Conservation (phyloP, 352 stramenopile genomes). For the Thalassiosira mediterranea region DNA sequence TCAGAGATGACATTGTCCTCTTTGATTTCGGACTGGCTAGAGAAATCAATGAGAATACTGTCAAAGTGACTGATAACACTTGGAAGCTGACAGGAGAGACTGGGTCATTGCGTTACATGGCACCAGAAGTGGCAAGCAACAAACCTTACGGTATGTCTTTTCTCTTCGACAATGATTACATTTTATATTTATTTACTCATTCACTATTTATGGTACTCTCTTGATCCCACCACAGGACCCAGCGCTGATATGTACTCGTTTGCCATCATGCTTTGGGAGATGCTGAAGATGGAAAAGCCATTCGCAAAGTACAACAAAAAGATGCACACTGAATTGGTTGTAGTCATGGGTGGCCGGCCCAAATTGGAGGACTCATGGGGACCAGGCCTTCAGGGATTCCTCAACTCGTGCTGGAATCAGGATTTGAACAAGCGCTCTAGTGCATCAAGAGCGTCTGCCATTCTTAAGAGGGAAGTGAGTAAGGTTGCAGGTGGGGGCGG, state of each 20-base stretch:
- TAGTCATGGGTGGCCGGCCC: conserved; percentile 50
- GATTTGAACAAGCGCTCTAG: conserved; percentile 29
- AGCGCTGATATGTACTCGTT: conserved; percentile 77
- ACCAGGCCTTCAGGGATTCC: conserved; percentile 14
- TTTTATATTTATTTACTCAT: conserved; percentile 14
- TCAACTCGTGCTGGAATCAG: conserved; percentile 31
- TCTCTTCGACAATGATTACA: too few species aligned
- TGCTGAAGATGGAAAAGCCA: conserved; percentile 65
- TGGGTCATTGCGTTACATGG: conserved; percentile 76
- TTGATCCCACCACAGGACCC: conserved; percentile 12
- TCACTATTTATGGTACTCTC: neutral
- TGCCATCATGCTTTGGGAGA: conserved; percentile 74
- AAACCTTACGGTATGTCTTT: conserved; percentile 75
- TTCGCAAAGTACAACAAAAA: conserved; percentile 67
- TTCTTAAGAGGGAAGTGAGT: conserved; percentile 37
- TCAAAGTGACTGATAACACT: conserved; percentile 35
- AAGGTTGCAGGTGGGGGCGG: conserved; percentile 20
- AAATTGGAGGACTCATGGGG: conserved; percentile 47
- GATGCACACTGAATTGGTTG: conserved; percentile 64
- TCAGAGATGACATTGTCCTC: conserved; percentile 44
- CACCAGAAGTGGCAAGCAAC: conserved; percentile 65
- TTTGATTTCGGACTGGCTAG: conserved; percentile 56
- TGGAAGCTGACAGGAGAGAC: conserved; percentile 72
- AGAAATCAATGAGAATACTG: conserved; percentile 30
- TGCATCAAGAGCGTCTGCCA: conserved; percentile 9